Evolutionary conservation across 2,329 filamentous ascomycete species (phyloP).

Genomic region (Gyromitra esculenta): DNA sequence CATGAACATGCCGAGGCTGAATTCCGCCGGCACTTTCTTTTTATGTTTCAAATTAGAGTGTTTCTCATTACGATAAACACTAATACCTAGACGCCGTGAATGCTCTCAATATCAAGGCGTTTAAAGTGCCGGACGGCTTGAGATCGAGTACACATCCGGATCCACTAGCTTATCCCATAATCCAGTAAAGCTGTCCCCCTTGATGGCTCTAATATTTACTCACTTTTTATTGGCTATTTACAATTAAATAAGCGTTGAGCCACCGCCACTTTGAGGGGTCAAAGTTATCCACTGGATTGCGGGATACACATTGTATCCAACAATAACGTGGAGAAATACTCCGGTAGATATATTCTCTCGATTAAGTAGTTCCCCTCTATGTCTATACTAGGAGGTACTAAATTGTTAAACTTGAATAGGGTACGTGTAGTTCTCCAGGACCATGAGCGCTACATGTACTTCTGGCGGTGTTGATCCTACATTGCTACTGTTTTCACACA

Average conservation of each 20-base stretch:
- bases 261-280: too few species aligned
- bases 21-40: not conserved
- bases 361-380: not conserved
- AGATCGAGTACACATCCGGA: too few species aligned
- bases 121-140: too few species aligned
- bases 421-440: too few species aligned
- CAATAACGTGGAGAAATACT: not conserved
- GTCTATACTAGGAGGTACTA: not conserved
- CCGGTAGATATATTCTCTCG: not conserved
- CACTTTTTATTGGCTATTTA: too few species aligned
- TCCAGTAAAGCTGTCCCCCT: too few species aligned
- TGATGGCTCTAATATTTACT: too few species aligned
- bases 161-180: too few species aligned
- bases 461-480: not conserved
- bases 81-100: not conserved
- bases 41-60: not conserved
- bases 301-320: not conserved
- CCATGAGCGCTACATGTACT: too few species aligned
- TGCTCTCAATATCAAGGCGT: not conserved
- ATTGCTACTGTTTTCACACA: not conserved
- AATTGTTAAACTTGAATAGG: not conserved
- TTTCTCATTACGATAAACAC: not conserved
- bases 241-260: too few species aligned
- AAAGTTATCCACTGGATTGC: too few species aligned
- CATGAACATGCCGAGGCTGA: not conserved